Conservation (phyloP, 768 basidiomycete genomes). For the Omphalotus guepiniiformis region DNA sequence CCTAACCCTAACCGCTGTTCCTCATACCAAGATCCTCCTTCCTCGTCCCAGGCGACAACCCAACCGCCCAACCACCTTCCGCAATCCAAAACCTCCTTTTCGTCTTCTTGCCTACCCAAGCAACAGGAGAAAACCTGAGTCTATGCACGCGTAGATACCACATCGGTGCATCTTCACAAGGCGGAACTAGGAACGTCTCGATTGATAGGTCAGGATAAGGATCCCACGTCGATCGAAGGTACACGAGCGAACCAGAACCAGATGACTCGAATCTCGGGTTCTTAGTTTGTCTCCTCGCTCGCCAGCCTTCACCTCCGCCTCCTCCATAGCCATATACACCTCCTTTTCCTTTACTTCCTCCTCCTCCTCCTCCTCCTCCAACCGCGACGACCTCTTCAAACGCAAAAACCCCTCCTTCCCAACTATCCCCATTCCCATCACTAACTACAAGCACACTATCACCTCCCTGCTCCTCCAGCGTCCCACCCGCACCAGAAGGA, state of each 20-base stretch:
- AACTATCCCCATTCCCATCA: too few species aligned
- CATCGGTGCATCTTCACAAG: conserved; percentile 47
- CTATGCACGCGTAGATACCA: conserved; percentile 73
- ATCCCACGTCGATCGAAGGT: conserved; percentile 68
- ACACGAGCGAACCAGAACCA: conserved; percentile 26
- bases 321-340: too few species aligned
- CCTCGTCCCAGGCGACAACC: too few species aligned
- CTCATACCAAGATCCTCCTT: too few species aligned
- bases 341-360: too few species aligned
- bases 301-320: conserved; percentile 70
- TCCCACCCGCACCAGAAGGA: conserved; percentile 37
- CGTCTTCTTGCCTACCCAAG: background rate
- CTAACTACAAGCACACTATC: conserved; percentile 70
- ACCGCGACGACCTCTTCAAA: too few species aligned
- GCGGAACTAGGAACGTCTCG: conserved; percentile 73
- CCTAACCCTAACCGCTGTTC: too few species aligned
- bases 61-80: conserved; percentile 45
- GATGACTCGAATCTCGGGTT: conserved; percentile 59
- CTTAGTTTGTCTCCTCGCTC: conserved; percentile 57
- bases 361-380: too few species aligned
- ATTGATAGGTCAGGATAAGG: conserved; percentile 71
- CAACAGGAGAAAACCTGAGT: too few species aligned
- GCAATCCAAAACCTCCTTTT: conserved; percentile 13
- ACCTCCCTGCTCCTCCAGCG: conserved; percentile 64
- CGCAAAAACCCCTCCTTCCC: too few species aligned